Base-by-base conservation (phyloP, 176 grass and related monocot genomes). In the Pharus latifolius region DNA sequence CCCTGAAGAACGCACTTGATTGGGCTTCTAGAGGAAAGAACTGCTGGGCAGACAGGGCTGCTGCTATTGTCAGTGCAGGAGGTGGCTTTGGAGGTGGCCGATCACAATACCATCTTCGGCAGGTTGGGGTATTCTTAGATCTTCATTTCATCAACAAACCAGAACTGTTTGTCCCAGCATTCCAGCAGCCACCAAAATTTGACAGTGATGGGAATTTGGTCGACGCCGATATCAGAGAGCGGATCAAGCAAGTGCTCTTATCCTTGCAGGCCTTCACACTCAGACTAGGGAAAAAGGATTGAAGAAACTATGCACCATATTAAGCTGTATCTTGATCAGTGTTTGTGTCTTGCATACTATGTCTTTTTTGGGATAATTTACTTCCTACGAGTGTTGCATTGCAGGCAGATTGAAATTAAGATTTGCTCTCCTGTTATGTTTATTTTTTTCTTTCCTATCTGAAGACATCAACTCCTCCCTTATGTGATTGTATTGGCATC, bases 101-200 rank as follows among this genome's bases (percentile, higher is more conserved):
- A 50, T 82, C 88, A 1, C 93, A 97, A 51, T 92, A 90, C 70
- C 93, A 97, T 75, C 83, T 97, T 57, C 82, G 89, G 16, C 93
- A 97, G 46, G 82, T 97, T 19, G 93, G 93, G 5, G 89, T 92
- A 22, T 90, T 85, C 63, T 30, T 97, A 44, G 93, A 97, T 80
- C 89, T 97, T 65, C 89, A 97, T 74, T 97, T 97, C 78, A 97
- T 97, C 81, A 97, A 97, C 77, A 97, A 97, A 48, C 89, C 89
- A 7, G 89, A 92, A 73, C 48, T 97, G 0, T 92, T 82, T 17
- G 72, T 97, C 56, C 49, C 54, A 46, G 86, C 78, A 51, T 87
- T 82, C 75, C 72, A 88, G 28, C 89, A 80, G 9, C 89, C 86
- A 37, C 55, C 41, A 0, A 83, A 89, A 33, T 92, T 97, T 15